Percentiles rank a stretch among this genome's conserved stretches.
Evolutionary conservation across 441 rosid genomes (phyloP).

Genomic region (Jatropha multifida): DNA sequence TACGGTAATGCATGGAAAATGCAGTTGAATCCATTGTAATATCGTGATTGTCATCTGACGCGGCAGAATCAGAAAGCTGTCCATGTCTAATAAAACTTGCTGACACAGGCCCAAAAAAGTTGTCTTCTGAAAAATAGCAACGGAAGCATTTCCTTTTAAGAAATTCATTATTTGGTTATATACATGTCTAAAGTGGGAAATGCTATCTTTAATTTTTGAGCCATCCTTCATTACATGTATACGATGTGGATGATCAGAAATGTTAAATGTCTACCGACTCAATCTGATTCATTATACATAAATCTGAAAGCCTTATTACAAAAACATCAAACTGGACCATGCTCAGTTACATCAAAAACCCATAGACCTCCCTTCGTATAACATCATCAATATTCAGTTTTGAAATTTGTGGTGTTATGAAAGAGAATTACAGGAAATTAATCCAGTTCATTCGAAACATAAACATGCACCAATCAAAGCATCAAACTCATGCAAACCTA

Average conservation of each 20-base stretch:
- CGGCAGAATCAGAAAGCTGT: slow-evolving; percentile 60
- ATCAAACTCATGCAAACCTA: not conserved
- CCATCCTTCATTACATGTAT: not conserved
- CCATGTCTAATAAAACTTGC: slow-evolving; percentile 77
- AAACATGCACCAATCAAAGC: not conserved
- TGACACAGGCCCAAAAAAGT: slow-evolving; percentile 90
- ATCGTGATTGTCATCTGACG: slow-evolving; percentile 74
- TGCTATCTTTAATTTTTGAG: not conserved
- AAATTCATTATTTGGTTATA: not conserved
- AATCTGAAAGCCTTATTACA: not conserved
- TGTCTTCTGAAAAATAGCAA: slow-evolving; percentile 48
- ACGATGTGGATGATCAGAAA: not conserved
- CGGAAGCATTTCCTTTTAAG: not conserved
- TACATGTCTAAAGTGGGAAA: not conserved
- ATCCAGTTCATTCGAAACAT: not conserved
- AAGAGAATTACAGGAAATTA: not conserved
- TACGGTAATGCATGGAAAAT: slow-evolving; percentile 88
- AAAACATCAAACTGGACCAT: not conserved
- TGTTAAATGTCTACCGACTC: not conserved
- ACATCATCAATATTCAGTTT: not conserved
- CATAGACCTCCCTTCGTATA: not conserved
- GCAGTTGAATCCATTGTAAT: slow-evolving; percentile 92
- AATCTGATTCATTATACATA: not conserved
- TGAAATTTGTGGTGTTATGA: not conserved
- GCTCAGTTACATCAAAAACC: not conserved